Evolutionary conservation across 495 filamentous ascomycete species (phyloP), one percentile per base, ranked within the genome.

Genomic region (Cairneyella variabilis): DNA sequence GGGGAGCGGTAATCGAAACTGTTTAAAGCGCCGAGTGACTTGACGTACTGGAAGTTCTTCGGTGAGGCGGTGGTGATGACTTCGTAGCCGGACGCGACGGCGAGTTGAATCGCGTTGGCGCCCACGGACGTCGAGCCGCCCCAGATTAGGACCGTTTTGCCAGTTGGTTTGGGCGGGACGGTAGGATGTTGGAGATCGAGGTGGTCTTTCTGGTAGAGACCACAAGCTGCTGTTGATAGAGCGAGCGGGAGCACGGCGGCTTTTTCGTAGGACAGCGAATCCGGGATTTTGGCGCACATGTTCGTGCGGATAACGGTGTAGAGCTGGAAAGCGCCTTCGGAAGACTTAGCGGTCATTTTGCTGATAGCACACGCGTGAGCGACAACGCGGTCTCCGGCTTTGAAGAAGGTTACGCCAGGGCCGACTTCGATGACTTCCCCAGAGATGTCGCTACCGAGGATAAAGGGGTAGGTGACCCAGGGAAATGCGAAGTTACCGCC

Each of bases 381-480:
- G n/a, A 71, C 6, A 2, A 78, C 70, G n/a, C 72, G 69, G 52
- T 78, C 75, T 14, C 76, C 75, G 0, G 45, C 12, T 37, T 72
- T 70, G 68, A 81, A 76, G 0, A 53, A 30, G 18, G 60, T 70
- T 2, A 76, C 76, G 14, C 37, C 63, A 1, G 60, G 44, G 14
- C 81, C 80, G 25, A 78, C 70, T 27, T 66, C 69, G 10, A 63
- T 67, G 14, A 85, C 67, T 2, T 67, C 70, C 18, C 83, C 83
- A 1, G 77, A 69, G 20, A 80, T 60, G 57, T 85, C 83, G 49
- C 57, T 58, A 25, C 83, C 80, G 5, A 82, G 59, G 43, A 82
- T 66, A 27, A 64, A 53, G 0, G 80, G 80, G 40, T 76, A 80
- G 0, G 64, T 66, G 3, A 64, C 51, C 11, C 17, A 20, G 16